Evolutionary conservation across 345 rosid genomes (phyloP), one percentile per base, ranked within the genome.

Genomic region (Salix koriyanagi): DNA sequence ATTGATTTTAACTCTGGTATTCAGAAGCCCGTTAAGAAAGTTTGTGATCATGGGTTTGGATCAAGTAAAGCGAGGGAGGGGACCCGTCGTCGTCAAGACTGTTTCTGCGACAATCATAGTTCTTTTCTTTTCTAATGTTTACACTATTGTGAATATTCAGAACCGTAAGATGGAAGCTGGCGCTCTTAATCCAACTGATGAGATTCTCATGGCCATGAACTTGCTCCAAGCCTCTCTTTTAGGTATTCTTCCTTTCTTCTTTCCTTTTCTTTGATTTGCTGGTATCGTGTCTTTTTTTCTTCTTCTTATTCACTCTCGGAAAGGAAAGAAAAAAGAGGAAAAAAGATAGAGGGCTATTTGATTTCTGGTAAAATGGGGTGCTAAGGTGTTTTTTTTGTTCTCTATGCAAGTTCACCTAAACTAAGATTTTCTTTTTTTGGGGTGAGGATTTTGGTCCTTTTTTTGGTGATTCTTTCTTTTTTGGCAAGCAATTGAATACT

Each of bases 171-270:
- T 67, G 30, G 98, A 94, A 60, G 84, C 80, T 8, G 96, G 88
- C 4, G 85, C 70, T 67, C 72, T 83, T 12, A 94, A 85, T 79
- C 98, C 98, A 62, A 94, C 98, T 34, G 98, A 94, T 75, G 91
- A 91, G 81, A 87, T 94, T 48, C 90, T 94, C 79, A 88, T 90
- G 79, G 83, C 96, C 41, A 87, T 72, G 65, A 88, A 86, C 84
- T 87, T 92, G 81, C 97, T 92, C 64, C 96, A 94, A 78, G 91
- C 94, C 70, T 88, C 98, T 86, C 92, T 93, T 36, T 89, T 93
- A 95, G 98, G 98, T 93, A 4, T 30, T 13, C 46, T 26, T 69
- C 6, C 30, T 65, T 32, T 46, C 34, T 76, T 26, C 7, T 2
- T 34, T 65, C 1, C 46, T 32, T 54, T 54, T 48, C 18, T 6